Conservation (phyloP, 1,284 basidiomycete species). For the Retiboletus flavoniger region DNA sequence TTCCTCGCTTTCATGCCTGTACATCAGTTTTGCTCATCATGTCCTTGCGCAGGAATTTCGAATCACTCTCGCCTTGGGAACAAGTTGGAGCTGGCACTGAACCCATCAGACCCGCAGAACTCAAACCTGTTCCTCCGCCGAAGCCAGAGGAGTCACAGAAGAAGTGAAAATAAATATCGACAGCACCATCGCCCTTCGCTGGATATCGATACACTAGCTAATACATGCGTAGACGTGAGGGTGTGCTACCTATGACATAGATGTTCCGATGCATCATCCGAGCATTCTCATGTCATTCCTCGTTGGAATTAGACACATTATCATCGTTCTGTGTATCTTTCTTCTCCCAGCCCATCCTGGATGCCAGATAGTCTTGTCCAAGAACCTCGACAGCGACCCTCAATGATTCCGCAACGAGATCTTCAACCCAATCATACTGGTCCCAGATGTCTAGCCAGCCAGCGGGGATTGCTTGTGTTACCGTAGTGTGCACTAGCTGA, state of each 20-base stretch:
- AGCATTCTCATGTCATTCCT: slow-evolving; percentile 17
- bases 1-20: slow-evolving; percentile 14
- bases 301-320: slow-evolving; percentile 1
- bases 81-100: slow-evolving; percentile 86
- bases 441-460: slow-evolving; percentile 88
- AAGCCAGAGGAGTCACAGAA: slow-evolving; percentile 58
- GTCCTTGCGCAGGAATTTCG: slow-evolving; percentile 74
- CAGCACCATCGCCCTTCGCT: background rate
- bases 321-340: slow-evolving; percentile 19
- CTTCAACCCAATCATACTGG: slow-evolving; percentile 94
- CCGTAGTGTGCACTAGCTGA: slow-evolving; percentile 69
- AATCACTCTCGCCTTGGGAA: slow-evolving; percentile 95
- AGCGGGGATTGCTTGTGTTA: slow-evolving; percentile 79
- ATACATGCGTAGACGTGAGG: slow-evolving; percentile 11
- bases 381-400: slow-evolving; percentile 80
- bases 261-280: slow-evolving; percentile 10
- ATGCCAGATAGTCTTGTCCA: slow-evolving; percentile 84
- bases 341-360: slow-evolving; percentile 73
- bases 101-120: slow-evolving; percentile 64
- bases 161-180: slow-evolving; percentile 47
- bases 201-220: slow-evolving; percentile 16
- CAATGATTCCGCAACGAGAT: slow-evolving; percentile 82
- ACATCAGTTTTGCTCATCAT: slow-evolving; percentile 1
- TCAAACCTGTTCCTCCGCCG: slow-evolving; percentile 71
- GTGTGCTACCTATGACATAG: slow-evolving; percentile 12